Evolutionary conservation across 345 rosid species (phyloP).

Genomic region (Citrus sinensis): DVS_A1.0 CM039163.1:49202001-49202500

Average conservation of each 20-base stretch:
- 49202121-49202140: not conserved
- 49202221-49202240: not conserved
- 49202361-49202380: conserved; percentile 5
- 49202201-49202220: not conserved
- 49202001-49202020: not conserved
- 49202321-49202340: not conserved
- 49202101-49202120: not conserved
- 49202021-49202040: not conserved
- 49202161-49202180: not conserved
- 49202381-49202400: conserved; percentile 14
- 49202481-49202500: not conserved
- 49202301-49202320: not conserved
- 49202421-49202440: conserved; percentile 10
- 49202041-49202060: not conserved
- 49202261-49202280: not conserved
- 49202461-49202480: conserved; percentile 1
- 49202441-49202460: conserved; percentile 16
- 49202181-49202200: not conserved
- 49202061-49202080: not conserved
- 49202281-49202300: not conserved
- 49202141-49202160: not conserved
- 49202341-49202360: conserved; percentile 7
- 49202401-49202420: not conserved
- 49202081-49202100: not conserved
- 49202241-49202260: not conserved